Evolutionary conservation across 2,329 filamentous ascomycete species (phyloP).

Genomic region (Cladobotryum mycophilum): DNA sequence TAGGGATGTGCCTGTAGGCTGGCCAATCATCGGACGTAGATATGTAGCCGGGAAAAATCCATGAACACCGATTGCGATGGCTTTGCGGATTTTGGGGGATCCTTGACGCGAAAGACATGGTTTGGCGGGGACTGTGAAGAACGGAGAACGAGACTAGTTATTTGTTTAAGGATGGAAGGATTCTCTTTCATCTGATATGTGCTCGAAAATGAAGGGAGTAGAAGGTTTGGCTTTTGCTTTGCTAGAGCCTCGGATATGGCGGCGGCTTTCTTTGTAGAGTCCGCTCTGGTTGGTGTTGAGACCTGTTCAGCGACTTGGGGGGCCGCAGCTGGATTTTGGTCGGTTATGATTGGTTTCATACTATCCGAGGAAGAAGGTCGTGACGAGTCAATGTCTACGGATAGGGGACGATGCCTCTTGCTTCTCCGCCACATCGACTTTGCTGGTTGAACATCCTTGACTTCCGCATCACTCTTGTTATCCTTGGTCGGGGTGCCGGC

Average conservation of each 20-base stretch:
- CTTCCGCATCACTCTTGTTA: slow-evolving; percentile 20
- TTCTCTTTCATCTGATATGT: slow-evolving; percentile 63
- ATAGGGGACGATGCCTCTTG: slow-evolving; percentile 42
- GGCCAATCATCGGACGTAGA: slow-evolving; percentile 84
- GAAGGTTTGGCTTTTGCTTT: slow-evolving; percentile 51
- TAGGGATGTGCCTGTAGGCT: slow-evolving; percentile 91
- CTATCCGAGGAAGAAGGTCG: slow-evolving; percentile 20
- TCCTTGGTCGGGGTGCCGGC: slow-evolving; percentile 31
- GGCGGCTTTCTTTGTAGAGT: slow-evolving; percentile 15
- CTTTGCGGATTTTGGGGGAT: slow-evolving; percentile 71
- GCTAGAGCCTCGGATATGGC: slow-evolving; percentile 20
- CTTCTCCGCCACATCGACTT: slow-evolving; percentile 33
- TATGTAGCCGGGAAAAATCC: slow-evolving; percentile 86
- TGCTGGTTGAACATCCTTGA: slow-evolving; percentile 25
- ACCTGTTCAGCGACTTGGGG: slow-evolving; percentile 3
- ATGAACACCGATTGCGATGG: slow-evolving; percentile 89
- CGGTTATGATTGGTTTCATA: slow-evolving; percentile 5
- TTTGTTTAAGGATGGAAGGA: slow-evolving; percentile 64
- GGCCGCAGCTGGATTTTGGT: background rate
- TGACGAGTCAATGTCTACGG: slow-evolving; percentile 40
- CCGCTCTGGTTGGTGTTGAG: slow-evolving; percentile 8
- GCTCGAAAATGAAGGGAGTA: slow-evolving; percentile 62
- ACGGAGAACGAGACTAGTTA: slow-evolving; percentile 51
- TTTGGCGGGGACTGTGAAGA: slow-evolving; percentile 51
- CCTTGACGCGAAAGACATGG: slow-evolving; percentile 66